Percentiles rank a stretch among this genome's conserved stretches.
phyloP scores from a whole-genome alignment of 2,329 filamentous ascomycete genomes.

The Thermoascus crustaceus region DNA sequence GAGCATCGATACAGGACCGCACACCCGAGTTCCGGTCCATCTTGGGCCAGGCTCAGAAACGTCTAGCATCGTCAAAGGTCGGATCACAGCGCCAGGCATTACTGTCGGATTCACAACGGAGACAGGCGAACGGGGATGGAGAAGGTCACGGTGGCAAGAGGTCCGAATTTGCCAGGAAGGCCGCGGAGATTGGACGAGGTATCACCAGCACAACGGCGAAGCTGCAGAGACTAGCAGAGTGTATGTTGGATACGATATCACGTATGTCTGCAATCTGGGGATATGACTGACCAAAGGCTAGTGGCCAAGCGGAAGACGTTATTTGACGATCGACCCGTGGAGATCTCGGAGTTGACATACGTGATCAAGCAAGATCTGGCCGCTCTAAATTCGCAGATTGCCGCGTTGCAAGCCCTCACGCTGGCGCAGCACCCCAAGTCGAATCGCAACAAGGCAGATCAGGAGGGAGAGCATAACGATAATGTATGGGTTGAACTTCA shows the following conservation, averaged over 20 bases:
- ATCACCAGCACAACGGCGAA: constrained; percentile 93
- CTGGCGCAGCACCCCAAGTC: constrained; percentile 63
- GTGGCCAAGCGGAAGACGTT: constrained; percentile 94
- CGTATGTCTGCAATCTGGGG: no score
- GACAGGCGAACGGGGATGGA: constrained; percentile 51
- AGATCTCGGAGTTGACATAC: constrained; percentile 94
- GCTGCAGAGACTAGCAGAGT: constrained; percentile 81
- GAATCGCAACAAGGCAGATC: constrained; percentile 45
- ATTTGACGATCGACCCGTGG: constrained; percentile 92
- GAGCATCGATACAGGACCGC: constrained; percentile 82
- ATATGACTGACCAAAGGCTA: no score
- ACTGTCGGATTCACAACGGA: constrained; percentile 59
- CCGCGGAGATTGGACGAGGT: constrained; percentile 82
- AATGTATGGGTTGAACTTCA: constrained; percentile 50
- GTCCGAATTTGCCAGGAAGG: constrained; percentile 87
- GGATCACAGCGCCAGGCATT: constrained; percentile 74
- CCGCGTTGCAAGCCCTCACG: constrained; percentile 67
- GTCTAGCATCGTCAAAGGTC: constrained; percentile 66
- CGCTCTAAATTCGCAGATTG: constrained; percentile 77
- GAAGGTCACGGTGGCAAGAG: constrained; percentile 45
- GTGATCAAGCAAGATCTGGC: constrained; percentile 97
- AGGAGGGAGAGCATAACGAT: constrained; percentile 95
- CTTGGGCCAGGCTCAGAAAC: constrained; percentile 73
- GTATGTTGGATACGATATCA: constrained; percentile 45
- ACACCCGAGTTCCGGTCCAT: constrained; percentile 93